Evolutionary conservation across 176 grass and related monocot species (phyloP), one percentile per base, ranked within the genome.

Genomic region (Poa annua): DNA sequence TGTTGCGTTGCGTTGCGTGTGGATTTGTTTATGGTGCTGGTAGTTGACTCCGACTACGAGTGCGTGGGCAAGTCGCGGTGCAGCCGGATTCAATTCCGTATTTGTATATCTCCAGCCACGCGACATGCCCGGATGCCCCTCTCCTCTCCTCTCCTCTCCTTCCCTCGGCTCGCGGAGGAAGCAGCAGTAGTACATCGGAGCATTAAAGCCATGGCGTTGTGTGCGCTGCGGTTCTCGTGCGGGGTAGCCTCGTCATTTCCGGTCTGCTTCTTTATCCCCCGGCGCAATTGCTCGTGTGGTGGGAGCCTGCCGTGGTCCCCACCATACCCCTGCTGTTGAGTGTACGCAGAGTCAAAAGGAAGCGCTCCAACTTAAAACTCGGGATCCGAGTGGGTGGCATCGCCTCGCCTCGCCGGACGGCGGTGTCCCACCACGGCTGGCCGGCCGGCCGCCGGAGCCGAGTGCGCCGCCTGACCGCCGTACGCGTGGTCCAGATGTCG

Each of bases 251-350:
- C 20, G 89, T 85, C 81, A 88, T 88, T 73, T 34, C 11, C 41
- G 3, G 25, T 19, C 75, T 49, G 54, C 75, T 49, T 64, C 14
- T 91, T 88, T 88, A 85, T 91, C 85, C 77, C 62, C 85, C 77
- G 77, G 71, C 53, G 89, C 82, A 80, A 63, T 88, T 82, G 71
- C 89, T 80, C 88, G 84, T 90, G 88, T 83, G 84, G 85, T 78
- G 85, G 85, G 89, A 91, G 85, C 89, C 69, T 85, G 81, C 52
- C 19, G 86, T 52, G 88, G 78, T 11, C 3, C 80, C 80, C 62
- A 1, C 68, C 14, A 1, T 17, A 8, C 11, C 65, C 9, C 17
- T 6, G 45, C 14, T 29, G 39, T 17, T 65, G 59, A 17, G 56
- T 35, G 86, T 33, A n/a, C 75, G 47, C 73, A 67, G 70, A 54